Evolutionary conservation across 768 basidiomycete species (phyloP), one percentile per base, ranked within the genome.

Genomic region (Hydnum rufescens): DNA sequence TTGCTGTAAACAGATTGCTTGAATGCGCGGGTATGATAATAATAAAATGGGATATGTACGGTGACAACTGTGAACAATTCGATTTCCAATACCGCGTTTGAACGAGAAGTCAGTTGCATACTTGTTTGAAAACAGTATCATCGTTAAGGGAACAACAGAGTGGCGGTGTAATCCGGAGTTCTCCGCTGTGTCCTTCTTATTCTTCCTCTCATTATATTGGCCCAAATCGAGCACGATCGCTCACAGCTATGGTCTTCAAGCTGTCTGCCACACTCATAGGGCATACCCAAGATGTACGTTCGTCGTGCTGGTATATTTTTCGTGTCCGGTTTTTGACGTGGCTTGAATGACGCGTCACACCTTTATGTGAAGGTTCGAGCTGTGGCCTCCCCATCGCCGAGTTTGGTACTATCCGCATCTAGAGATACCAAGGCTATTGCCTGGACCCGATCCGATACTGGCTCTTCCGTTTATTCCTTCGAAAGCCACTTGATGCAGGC

Each of bases 371-470:
- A 93, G 87, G 89, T 93, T 58, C 81, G 88, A 61, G 82, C 77
- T 32, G 70, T 96, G 56, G 75, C 68, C 51, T 77, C 85, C 42
- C 85, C 88, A 32, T 76, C 76, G 28, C 70, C 84, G 64, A 70
- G 77, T 58, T 72, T 88, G 57, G 69, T 96, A 57, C 71, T 97
- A 56, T 95, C 90, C 22, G 84, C 82, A 55, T 95, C 92, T 44
- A 78, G 92, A 62, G 92, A 96, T 71, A 71, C 83, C 16, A 86
- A 88, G 39, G 84, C 88, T 58, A 86, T 92, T 63, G 71, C 78
- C 29, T 97, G 92, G 93, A 69, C 72, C 52, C 73, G 76, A 63
- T 59, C 70, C 34, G 64, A 73, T 42, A 58, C 68, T 53, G 63
- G 67, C 42, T 64, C 69, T 28, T 60, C 69, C 4, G 86, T 87